Evolutionary conservation across 2,329 filamentous ascomycete species (phyloP).

Genomic region (Stagonosporopsis cucurbitacearum): DNA sequence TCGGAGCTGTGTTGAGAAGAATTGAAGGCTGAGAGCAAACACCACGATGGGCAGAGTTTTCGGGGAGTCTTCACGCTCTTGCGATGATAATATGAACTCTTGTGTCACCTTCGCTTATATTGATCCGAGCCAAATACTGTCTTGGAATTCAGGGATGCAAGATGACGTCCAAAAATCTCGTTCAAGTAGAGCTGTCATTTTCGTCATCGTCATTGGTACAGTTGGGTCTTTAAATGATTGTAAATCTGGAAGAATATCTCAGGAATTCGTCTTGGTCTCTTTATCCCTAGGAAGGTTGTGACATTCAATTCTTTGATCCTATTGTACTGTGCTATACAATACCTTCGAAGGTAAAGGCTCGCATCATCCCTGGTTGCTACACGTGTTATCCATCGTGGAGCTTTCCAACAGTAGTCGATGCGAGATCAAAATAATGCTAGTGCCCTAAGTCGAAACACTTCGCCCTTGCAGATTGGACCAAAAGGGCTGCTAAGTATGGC

Average conservation of each 20-base stretch:
- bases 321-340: not conserved
- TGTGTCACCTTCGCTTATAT: not conserved
- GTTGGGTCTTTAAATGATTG: not conserved
- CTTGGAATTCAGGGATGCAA: not conserved
- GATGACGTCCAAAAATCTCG: not conserved
- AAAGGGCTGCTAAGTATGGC: not conserved
- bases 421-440: not conserved
- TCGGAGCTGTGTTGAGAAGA: slow-evolving; percentile 28
- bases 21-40: not conserved
- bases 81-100: not conserved
- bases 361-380: not conserved
- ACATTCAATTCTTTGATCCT: not conserved
- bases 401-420: not conserved
- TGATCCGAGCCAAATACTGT: not conserved
- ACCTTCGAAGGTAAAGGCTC: not conserved
- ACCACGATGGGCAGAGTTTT: not conserved
- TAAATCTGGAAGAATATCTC: not conserved
- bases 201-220: not conserved
- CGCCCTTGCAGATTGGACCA: not conserved
- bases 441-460: not conserved
- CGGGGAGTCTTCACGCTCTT: not conserved
- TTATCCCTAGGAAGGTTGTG: too few relatives aligned
- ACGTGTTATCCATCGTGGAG: not conserved
- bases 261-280: too few relatives aligned
- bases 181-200: not conserved